Evolutionary conservation across 2,329 filamentous ascomycete genomes (phyloP).

Genomic region (Metarhizium rileyi): DNA sequence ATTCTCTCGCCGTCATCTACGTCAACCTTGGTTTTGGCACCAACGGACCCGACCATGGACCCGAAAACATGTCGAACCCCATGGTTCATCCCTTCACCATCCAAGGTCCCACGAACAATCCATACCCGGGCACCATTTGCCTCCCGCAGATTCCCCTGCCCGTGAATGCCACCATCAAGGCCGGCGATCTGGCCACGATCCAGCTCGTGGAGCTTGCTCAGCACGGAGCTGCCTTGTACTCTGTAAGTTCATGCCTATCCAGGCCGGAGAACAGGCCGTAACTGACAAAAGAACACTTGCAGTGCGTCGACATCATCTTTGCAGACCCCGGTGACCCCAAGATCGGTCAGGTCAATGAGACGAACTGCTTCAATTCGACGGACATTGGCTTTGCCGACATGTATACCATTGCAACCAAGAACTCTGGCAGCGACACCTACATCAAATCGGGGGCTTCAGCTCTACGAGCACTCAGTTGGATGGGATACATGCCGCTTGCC

Average conservation of each 20-base stretch:
- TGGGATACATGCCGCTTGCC: conserved; percentile 33
- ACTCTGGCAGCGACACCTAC: conserved; percentile 26
- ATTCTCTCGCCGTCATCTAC: conserved; percentile 73
- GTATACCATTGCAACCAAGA: conserved; percentile 54
- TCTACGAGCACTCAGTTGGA: conserved; percentile 15
- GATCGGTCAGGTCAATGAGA: conserved; percentile 62
- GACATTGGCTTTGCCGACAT: conserved; percentile 68
- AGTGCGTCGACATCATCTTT: conserved; percentile 95
- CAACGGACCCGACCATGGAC: conserved; percentile 51
- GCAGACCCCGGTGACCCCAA: conserved; percentile 61
- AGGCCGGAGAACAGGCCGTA: not conserved
- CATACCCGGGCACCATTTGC: conserved; percentile 85
- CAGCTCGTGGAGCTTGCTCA: conserved; percentile 76
- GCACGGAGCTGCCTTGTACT: conserved; percentile 76
- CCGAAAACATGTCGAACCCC: conserved; percentile 75
- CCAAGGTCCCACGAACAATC: conserved; percentile 66
- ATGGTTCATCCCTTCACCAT: conserved; percentile 79
- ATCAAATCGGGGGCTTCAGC: conserved; percentile 18
- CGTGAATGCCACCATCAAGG: conserved; percentile 54
- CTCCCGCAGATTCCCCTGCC: conserved; percentile 84
- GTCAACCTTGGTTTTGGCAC: conserved; percentile 84
- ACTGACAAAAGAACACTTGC: not conserved
- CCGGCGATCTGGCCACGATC: conserved; percentile 85
- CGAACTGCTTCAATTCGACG: conserved; percentile 84
- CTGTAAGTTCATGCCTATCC: conserved; percentile 35